Conservation (phyloP, 768 basidiomycete genomes). For the Tricholoma saponaceum region DNA sequence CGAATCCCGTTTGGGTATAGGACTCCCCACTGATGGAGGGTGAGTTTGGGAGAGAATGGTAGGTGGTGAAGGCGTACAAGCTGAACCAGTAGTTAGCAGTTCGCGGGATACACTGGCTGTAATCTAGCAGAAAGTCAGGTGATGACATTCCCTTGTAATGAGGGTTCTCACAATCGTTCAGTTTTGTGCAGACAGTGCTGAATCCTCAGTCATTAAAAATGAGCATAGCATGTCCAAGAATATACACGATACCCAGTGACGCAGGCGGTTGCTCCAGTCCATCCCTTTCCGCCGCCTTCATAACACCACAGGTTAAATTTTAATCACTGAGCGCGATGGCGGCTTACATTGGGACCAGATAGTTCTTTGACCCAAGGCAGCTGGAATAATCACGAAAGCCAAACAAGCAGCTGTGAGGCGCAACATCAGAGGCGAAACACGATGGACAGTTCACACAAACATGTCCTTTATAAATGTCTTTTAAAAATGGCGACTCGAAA, state of each 20-base stretch:
- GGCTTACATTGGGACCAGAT: neutral
- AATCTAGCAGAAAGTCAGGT: conserved; percentile 23
- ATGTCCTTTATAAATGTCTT: neutral
- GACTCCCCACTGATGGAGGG: conserved; percentile 44
- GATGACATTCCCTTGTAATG: neutral
- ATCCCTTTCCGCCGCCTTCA: conserved; percentile 25
- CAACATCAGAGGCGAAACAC: neutral
- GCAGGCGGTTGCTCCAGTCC: conserved; percentile 40
- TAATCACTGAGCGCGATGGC: neutral
- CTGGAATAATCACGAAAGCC: neutral
- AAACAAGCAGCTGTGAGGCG: neutral
- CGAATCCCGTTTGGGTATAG: conserved; percentile 56
- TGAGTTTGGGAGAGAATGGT: neutral
- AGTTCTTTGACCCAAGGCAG: neutral
- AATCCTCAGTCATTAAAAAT: neutral
- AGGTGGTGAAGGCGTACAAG: conserved; percentile 34
- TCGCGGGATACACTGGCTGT: conserved; percentile 36
- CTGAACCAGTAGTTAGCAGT: conserved; percentile 53
- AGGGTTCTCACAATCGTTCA: conserved; percentile 24
- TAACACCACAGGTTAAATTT: neutral
- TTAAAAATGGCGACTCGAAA: neutral
- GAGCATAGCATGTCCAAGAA: neutral
- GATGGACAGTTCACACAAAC: neutral
- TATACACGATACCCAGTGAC: conserved; percentile 30
- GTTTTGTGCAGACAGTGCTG: conserved; percentile 19